A percentile compares a stretch with the other conserved stretches of the same genome.
phyloP scores from a whole-genome alignment of 805 yeast genomes.

The Candida pini region DNA sequence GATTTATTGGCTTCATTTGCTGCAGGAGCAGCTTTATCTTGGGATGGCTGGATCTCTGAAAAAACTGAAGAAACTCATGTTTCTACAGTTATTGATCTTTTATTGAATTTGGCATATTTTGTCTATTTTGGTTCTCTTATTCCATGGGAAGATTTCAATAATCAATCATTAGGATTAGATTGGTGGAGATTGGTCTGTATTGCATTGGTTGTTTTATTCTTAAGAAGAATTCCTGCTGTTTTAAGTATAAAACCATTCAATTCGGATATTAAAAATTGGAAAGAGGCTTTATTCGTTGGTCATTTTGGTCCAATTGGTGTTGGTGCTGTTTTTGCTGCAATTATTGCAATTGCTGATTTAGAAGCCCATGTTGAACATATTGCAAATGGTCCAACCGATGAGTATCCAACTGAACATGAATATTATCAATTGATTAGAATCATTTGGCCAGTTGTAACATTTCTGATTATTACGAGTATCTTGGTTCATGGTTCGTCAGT shows the following conservation, averaged over 20 bases:
- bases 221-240: conserved; percentile 53
- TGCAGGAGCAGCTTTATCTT: conserved; percentile 68
- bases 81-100: conserved; percentile 58
- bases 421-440: conserved; percentile 28
- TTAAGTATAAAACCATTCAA: conserved; percentile 49
- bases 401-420: conserved; percentile 23
- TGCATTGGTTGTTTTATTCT: conserved; percentile 44
- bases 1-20: conserved; percentile 68
- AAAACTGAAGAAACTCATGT: conserved; percentile 58
- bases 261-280: conserved; percentile 58
- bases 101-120: conserved; percentile 61
- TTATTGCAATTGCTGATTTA: conserved; percentile 29
- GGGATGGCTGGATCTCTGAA: conserved; percentile 65
- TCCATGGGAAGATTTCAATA: conserved; percentile 63
- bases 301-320: conserved; percentile 74
- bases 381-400: conserved; percentile 29
- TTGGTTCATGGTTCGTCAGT: conserved; percentile 60
- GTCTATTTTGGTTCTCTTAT: conserved; percentile 65
- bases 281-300: conserved; percentile 67
- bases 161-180: conserved; percentile 37
- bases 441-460: conserved; percentile 49
- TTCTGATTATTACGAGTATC: conserved; percentile 48
- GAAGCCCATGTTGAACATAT: conserved; percentile 33
- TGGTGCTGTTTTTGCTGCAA: conserved; percentile 32
- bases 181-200: conserved; percentile 49